Base-by-base conservation (phyloP, 306 rosid species). In the Hippophae tibetana region DNA sequence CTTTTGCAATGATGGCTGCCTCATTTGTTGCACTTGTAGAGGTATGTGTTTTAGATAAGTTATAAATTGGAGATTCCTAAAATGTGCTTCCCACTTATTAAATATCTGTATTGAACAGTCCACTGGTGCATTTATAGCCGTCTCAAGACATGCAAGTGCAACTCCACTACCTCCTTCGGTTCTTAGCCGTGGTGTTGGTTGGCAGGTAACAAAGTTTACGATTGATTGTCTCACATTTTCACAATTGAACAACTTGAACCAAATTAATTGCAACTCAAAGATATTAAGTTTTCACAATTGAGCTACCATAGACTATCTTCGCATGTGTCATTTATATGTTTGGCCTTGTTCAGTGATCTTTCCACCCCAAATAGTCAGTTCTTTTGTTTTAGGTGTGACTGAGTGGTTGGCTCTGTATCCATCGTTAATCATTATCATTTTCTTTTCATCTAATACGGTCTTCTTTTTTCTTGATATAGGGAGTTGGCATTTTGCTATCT, bases 1-100 rank as follows among this genome's bases (percentile, higher is more conserved):
- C 96, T 58, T 90, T 90, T 73, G 98, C 98, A 51, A 90, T 90
- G 98, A 90, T 90, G 98, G 86, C 92, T 60, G 82, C 94, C 73
- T 79, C 95, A 42, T 81, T 90, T 69, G 98, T 90, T 72, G 85
- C 95, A 53, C 86, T 90, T 45, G 96, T 87, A 38, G 98, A 90
- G 98, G 98, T 31, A 31, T 31, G 38, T 31, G 38, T 31, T 31
- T 31, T 31, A 31, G 38, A 4, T 31, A 2, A 42, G 7, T 3
- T 44, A 54, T 25, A 52, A 27, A 42, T 10, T 27, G 11, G 50
- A 26, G n/a, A 42, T 64, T 38, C 18, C 40, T 47, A 54, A 31
- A 10, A 7, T 43, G 54, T 13, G 9, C 12, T 14, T 43, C 43
- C 41, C 13, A 18, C 58, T 7, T 54, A n/a, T 11, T 18, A 23